Percentiles rank a stretch among this genome's conserved stretches.
phyloP scores from a whole-genome alignment of 2,329 filamentous ascomycete genomes.

The Phialophora chinensis region DNA sequence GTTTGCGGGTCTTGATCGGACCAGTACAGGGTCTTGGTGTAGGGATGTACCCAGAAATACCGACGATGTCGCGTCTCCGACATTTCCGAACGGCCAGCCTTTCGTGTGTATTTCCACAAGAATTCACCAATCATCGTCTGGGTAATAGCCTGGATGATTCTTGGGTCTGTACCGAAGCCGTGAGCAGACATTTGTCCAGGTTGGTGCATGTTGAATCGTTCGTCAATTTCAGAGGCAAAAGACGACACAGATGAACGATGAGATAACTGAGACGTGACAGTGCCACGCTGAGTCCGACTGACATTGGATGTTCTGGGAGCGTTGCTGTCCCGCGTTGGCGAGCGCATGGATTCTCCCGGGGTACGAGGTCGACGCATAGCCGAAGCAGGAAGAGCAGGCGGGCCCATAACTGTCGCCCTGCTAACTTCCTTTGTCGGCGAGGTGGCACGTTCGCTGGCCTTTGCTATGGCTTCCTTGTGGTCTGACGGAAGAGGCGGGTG shows the following conservation, averaged over 20 bases:
- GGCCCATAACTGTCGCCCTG: slow-evolving; percentile 68
- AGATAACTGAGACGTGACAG: slow-evolving; percentile 52
- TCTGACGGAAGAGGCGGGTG: slow-evolving; percentile 79
- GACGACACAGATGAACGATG: slow-evolving; percentile 90
- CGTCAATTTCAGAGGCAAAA: slow-evolving; percentile 91
- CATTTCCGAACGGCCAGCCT: slow-evolving; percentile 84
- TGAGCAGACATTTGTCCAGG: slow-evolving; percentile 61
- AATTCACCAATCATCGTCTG: slow-evolving; percentile 99
- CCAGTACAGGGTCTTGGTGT: slow-evolving; percentile 96
- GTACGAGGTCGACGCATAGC: slow-evolving; percentile 70
- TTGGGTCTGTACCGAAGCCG: slow-evolving; percentile 82
- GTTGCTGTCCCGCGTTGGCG: slow-evolving; percentile 59
- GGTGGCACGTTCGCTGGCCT: slow-evolving; percentile 67
- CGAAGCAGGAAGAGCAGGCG: slow-evolving; percentile 82
- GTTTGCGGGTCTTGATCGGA: slow-evolving; percentile 84
- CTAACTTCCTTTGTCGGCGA: slow-evolving; percentile 41
- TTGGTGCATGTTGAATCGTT: slow-evolving; percentile 78
- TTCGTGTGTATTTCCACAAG: slow-evolving; percentile 98
- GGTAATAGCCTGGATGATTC: slow-evolving; percentile 98
- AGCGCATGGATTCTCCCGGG: slow-evolving; percentile 60
- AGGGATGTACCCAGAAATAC: slow-evolving; percentile 99
- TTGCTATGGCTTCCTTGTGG: slow-evolving; percentile 83
- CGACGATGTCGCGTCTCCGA: slow-evolving; percentile 88
- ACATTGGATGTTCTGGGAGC: slow-evolving; percentile 58
- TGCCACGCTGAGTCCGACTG: slow-evolving; percentile 43